A percentile compares a stretch with the other conserved stretches of the same genome.
Evolutionary conservation across 352 stramenopile species (phyloP).

Genomic region (Pythium brassicae): DNA sequence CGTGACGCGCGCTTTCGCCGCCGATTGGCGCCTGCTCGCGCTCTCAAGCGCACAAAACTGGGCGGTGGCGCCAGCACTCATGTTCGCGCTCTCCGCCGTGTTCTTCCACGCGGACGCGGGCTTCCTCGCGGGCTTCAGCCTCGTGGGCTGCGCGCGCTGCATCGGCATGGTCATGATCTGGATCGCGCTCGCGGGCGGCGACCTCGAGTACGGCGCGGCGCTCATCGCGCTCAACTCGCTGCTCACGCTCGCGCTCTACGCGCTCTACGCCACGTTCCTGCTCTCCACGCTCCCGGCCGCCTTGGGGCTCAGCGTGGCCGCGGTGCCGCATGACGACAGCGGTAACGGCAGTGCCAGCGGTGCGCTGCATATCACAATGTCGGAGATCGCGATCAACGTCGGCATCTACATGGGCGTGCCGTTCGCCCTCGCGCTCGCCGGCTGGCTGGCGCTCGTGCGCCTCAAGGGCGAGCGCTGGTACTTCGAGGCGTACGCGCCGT

Average conservation of each 20-base stretch:
- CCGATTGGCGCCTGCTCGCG: constrained; percentile 43
- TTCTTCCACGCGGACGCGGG: constrained; percentile 45
- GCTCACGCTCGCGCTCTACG: constrained; percentile 57
- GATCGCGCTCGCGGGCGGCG: constrained; percentile 54
- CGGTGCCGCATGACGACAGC: too few species aligned
- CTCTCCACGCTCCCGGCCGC: constrained; percentile 37
- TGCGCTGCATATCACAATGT: constrained; percentile 35
- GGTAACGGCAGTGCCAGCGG: neutral
- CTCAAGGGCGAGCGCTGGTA: constrained; percentile 46
- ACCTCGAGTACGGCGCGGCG: constrained; percentile 62
- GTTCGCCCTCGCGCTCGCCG: constrained; percentile 38
- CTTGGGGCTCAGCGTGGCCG: constrained; percentile 20
- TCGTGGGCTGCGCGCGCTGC: constrained; percentile 66
- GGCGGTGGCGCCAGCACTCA: constrained; percentile 43
- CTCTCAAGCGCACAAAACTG: constrained; percentile 63
- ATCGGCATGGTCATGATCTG: constrained; percentile 86
- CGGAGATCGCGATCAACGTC: constrained; percentile 46
- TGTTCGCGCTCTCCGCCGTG: constrained; percentile 44
- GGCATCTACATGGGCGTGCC: constrained; percentile 69
- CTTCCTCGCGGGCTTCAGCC: constrained; percentile 61
- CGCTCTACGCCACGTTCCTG: constrained; percentile 52
- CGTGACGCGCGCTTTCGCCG: constrained; percentile 26
- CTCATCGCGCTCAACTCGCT: constrained; percentile 73
- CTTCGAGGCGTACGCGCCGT: constrained; percentile 34
- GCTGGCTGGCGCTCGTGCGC: constrained; percentile 30